Conservation (phyloP, 1,284 basidiomycete species). For the Puccinia novopanici region DNA sequence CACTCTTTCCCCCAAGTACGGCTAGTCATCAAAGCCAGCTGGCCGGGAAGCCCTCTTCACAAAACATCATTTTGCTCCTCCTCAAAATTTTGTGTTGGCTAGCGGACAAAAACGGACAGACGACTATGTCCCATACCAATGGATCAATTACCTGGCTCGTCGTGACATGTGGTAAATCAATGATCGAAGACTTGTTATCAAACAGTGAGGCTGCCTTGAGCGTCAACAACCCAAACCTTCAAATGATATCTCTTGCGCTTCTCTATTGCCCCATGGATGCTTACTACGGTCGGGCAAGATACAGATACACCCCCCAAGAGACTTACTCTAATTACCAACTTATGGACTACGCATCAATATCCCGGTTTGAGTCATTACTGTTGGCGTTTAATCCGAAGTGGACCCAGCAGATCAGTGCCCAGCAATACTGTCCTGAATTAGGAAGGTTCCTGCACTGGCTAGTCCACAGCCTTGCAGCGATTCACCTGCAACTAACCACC, state of each 20-base stretch:
- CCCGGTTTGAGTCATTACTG: slow-evolving; percentile 29
- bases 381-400: slow-evolving; percentile 23
- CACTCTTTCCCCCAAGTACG: slow-evolving; percentile 17
- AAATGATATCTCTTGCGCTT: slow-evolving; percentile 38
- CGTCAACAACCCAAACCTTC: slow-evolving; percentile 5
- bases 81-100: slow-evolving; percentile 38
- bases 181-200: slow-evolving; percentile 37
- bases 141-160: slow-evolving; percentile 20
- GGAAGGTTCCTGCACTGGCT: slow-evolving; percentile 42
- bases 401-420: slow-evolving; percentile 14
- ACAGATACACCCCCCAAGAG: background rate
- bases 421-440: slow-evolving; percentile 13
- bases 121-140: slow-evolving; percentile 20
- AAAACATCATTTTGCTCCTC: slow-evolving; percentile 24
- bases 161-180: slow-evolving; percentile 33
- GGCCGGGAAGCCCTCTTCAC: background rate
- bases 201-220: slow-evolving; percentile 32
- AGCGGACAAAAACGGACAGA: slow-evolving; percentile 25
- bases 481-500: slow-evolving; percentile 1
- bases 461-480: slow-evolving; percentile 14
- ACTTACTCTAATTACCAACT: slow-evolving; percentile 37
- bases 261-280: slow-evolving; percentile 41
- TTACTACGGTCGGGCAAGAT: slow-evolving; percentile 12
- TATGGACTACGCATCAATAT: slow-evolving; percentile 29
- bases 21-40: background rate